Percentiles rank a stretch among this genome's conserved stretches.
Evolutionary conservation across 345 rosid species (phyloP).

Genomic region (Hibiscus tridactylites): DNA sequence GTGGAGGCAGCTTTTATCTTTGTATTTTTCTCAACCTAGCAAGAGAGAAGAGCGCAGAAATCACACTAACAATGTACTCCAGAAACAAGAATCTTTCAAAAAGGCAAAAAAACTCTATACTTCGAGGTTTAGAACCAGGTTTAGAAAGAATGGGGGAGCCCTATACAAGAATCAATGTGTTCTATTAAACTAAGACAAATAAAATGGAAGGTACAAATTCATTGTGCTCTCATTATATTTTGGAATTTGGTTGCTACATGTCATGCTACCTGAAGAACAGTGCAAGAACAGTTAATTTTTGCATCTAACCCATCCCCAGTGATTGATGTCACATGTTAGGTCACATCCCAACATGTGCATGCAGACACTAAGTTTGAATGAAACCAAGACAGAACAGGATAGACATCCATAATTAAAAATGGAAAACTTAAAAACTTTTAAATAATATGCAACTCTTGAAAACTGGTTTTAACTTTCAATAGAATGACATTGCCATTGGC

Average conservation of each 20-base stretch:
- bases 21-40: not conserved
- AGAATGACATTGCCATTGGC: not conserved
- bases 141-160: not conserved
- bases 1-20: not conserved
- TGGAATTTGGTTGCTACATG: not conserved
- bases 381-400: not conserved
- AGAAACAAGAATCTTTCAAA: not conserved
- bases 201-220: not conserved
- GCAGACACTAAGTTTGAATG: not conserved
- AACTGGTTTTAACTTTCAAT: not conserved
- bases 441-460: not conserved
- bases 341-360: not conserved
- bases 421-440: too few relatives aligned
- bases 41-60: not conserved
- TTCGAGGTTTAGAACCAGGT: not conserved
- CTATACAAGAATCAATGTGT: not conserved
- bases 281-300: not conserved
- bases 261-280: not conserved
- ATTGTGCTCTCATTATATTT: not conserved
- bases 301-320: slow-evolving; percentile 1
- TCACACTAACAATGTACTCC: not conserved
- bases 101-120: not conserved
- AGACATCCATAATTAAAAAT: not conserved
- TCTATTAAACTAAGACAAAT: not conserved
- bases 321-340: not conserved